Percentiles rank a stretch among this genome's conserved stretches.
Evolutionary conservation across 2,329 filamentous ascomycete species (phyloP).

Genomic region (Fusarium torulosum): DNA sequence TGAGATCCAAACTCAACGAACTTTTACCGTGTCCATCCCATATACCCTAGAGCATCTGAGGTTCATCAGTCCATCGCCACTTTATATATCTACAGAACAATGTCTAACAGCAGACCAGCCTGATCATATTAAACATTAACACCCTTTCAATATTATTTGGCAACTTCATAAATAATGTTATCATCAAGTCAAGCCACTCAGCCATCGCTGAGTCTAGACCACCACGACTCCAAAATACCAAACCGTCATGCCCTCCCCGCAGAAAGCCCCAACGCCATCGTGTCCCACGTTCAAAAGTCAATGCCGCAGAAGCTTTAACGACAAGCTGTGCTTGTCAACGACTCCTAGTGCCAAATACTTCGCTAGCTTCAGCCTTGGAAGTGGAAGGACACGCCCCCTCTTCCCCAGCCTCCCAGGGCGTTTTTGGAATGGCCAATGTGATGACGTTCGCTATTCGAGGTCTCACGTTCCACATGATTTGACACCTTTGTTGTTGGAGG

Average conservation of each 20-base stretch:
- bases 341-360: background rate
- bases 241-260: background rate
- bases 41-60: constrained; percentile 3
- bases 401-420: background rate
- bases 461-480: constrained; percentile 13
- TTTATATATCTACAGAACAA: too few relatives aligned
- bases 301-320: constrained; percentile 8
- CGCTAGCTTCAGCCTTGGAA: constrained; percentile 8
- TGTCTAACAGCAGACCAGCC: too few relatives aligned
- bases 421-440: constrained; percentile 4
- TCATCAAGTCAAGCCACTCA: background rate
- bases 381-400: constrained; percentile 4
- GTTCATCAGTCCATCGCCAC: constrained; percentile 5
- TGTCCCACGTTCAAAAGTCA: constrained; percentile 17
- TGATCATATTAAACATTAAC: too few relatives aligned
- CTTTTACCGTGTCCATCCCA: too few relatives aligned
- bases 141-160: too few relatives aligned
- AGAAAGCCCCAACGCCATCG: background rate
- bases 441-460: constrained; percentile 22
- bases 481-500: background rate
- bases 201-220: background rate
- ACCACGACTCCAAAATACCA: background rate
- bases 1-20: too few relatives aligned
- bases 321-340: background rate
- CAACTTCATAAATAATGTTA: background rate